phyloP scores from a whole-genome alignment of 148 eudicot species.

The Heliamphora exappendiculata region DNA sequence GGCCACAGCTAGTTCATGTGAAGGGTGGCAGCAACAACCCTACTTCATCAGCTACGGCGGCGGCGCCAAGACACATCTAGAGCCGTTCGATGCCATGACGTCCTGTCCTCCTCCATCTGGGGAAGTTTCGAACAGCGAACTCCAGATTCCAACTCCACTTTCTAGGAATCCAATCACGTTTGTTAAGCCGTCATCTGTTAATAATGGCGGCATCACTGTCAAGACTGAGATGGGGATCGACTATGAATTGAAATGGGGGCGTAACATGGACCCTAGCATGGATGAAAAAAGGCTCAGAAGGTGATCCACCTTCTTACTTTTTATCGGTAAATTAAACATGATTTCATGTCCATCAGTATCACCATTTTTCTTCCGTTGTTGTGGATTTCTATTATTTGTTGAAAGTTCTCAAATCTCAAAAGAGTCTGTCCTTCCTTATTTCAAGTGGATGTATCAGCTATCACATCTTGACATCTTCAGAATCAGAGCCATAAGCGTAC shows the following conservation, averaged over 20 bases:
- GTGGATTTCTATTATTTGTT: too few relatives aligned
- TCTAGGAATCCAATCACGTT: neutral
- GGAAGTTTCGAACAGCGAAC: neutral
- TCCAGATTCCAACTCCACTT: neutral
- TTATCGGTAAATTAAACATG: too few relatives aligned
- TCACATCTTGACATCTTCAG: too few relatives aligned
- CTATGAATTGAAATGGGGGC: constrained; percentile 13
- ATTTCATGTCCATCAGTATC: too few relatives aligned
- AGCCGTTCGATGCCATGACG: neutral
- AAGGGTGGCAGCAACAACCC: neutral
- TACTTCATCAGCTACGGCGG: neutral
- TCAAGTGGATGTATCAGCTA: too few relatives aligned
- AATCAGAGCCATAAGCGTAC: too few relatives aligned
- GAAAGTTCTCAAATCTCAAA: too few relatives aligned
- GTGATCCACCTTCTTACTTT: constrained; percentile 11
- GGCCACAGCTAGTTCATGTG: neutral
- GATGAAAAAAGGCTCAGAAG: constrained; percentile 14
- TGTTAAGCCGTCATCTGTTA: neutral
- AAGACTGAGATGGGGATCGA: constrained; percentile 15
- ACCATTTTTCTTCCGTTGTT: too few relatives aligned
- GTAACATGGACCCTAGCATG: constrained; percentile 6
- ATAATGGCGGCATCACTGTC: neutral
- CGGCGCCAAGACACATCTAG: neutral
- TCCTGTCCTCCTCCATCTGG: neutral
- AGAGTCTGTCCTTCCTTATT: too few relatives aligned